phyloP scores from a whole-genome alignment of 495 filamentous ascomycete species.

The Lepraria neglecta region DNA sequence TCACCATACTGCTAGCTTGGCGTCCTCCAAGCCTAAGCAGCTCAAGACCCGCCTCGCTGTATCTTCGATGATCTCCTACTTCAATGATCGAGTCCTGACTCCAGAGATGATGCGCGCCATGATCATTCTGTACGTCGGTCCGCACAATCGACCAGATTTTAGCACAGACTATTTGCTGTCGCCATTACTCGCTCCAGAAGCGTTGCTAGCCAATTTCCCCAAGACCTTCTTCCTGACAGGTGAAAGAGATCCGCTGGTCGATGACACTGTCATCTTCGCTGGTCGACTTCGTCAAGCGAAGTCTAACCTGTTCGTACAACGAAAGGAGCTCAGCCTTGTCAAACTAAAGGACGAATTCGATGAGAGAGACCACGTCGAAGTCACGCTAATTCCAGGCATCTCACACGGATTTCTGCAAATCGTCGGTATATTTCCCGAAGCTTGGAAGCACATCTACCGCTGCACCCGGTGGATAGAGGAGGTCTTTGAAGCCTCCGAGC shows the following conservation, averaged over 20 bases:
- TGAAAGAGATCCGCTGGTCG: conserved; percentile 89
- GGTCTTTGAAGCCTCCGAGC: conserved; percentile 45
- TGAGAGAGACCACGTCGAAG: conserved; percentile 71
- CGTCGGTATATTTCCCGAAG: conserved; percentile 75
- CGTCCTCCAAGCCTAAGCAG: conserved; percentile 55
- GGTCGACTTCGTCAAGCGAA: conserved; percentile 81
- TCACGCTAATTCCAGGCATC: conserved; percentile 77
- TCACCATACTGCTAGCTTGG: conserved; percentile 33
- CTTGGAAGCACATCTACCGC: conserved; percentile 70
- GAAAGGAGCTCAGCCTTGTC: conserved; percentile 56
- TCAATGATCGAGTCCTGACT: conserved; percentile 88
- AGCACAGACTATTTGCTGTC: conserved; percentile 82
- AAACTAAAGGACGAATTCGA: conserved; percentile 52
- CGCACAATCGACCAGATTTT: conserved; percentile 88
- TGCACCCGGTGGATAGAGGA: conserved; percentile 72
- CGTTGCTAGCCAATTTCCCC: conserved; percentile 73
- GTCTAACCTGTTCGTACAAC: conserved; percentile 55
- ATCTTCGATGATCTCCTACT: conserved; percentile 95
- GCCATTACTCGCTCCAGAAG: conserved; percentile 81
- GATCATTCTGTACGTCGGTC: conserved; percentile 97
- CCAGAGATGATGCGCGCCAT: conserved; percentile 99
- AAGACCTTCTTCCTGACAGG: conserved; percentile 91
- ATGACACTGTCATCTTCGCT: conserved; percentile 94
- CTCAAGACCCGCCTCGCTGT: conserved; percentile 83
- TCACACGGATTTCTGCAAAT: conserved; percentile 93